Evolutionary conservation across 176 grass and related monocot species (phyloP).

Genomic region (Triticum turgidum): DNA sequence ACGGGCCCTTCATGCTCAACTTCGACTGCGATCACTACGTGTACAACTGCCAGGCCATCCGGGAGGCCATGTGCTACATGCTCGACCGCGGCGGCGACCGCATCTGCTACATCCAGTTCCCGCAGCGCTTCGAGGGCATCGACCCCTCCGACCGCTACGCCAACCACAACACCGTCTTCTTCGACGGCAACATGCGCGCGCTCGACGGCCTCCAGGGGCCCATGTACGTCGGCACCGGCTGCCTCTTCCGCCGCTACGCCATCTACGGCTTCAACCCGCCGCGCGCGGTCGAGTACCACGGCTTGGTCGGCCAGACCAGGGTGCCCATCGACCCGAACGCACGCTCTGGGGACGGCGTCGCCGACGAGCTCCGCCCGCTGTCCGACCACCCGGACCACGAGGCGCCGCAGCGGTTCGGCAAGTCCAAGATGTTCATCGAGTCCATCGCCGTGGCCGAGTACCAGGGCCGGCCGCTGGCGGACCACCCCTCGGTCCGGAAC

Average conservation of each 20-base stretch:
- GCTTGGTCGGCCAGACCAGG: conserved; percentile 35
- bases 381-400: conserved; percentile 51
- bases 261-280: conserved; percentile 70
- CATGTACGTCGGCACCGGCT: conserved; percentile 79
- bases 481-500: conserved; percentile 72
- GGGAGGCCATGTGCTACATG: conserved; percentile 95
- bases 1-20: conserved; percentile 94
- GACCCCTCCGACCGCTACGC: conserved; percentile 80
- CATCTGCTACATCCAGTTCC: conserved; percentile 86
- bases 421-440: conserved; percentile 61
- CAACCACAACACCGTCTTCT: conserved; percentile 96
- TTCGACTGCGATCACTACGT: conserved; percentile 99
- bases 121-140: conserved; percentile 78
- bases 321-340: conserved; percentile 23
- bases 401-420: conserved; percentile 60
- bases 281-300: conserved; percentile 50
- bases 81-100: conserved; percentile 86
- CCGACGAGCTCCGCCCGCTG: conserved; percentile 34
- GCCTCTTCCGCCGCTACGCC: conserved; percentile 70
- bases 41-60: conserved; percentile 74
- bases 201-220: conserved; percentile 76
- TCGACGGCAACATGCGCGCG: conserved; percentile 78
- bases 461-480: conserved; percentile 82
- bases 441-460: conserved; percentile 78
- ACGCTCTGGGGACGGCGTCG: not conserved